Base-by-base conservation (phyloP, 2,329 filamentous ascomycete species). In the Clonostachys rhizophaga region DNA sequence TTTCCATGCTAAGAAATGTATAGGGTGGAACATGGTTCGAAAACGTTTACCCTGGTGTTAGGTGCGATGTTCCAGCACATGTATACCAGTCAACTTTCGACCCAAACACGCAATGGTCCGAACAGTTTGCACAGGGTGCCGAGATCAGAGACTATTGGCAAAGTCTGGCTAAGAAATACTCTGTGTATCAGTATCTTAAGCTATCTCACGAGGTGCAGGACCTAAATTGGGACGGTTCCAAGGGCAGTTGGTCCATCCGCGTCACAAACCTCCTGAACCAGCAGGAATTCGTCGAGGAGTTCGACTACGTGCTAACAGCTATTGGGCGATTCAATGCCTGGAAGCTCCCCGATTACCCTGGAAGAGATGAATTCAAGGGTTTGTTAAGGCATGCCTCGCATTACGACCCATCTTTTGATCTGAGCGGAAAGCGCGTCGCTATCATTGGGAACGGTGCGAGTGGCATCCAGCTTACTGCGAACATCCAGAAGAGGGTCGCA, bases 81-180 rank as follows among this genome's bases (percentile, higher is more conserved):
- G 82, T 84, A 17, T 89, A 89, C 55, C 84, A 88, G 57, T 78
- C 78, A 8, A 82, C 80, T 0, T 89, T 87, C 59, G 71, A 73
- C 6, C 83, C 84, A 1, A 89, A 89, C 47, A 78, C 75, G 0
- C 72, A 86, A 52, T 90, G 86, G 86, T 75, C 74, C 0, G 81
- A 87, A 54, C 74, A 83, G 49, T 89, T 87, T 55, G 78, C 85
- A 0, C 78, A 79, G 36, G 85, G 85, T 0, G 59, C 67, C 5
- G 86, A 90, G 24, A 43, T 43, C 13, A 24, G 17, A 9, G 16
- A 30, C 14, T 43, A 43, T 14, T 43, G 33, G 14, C 18, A 34
- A 13, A n/a, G 42, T 8, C 14, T 43, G 6, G 42, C 33, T 9
- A 16, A 16, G 16, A 34, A 43, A 16, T 34, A 43, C 42, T 24